Percentiles rank a stretch among this genome's conserved stretches.
These are phyloP conservation scores for Phylloporus arenicola DNA, from an alignment of 768 basidiomycete species.

Conservation along the genomic window DNA sequence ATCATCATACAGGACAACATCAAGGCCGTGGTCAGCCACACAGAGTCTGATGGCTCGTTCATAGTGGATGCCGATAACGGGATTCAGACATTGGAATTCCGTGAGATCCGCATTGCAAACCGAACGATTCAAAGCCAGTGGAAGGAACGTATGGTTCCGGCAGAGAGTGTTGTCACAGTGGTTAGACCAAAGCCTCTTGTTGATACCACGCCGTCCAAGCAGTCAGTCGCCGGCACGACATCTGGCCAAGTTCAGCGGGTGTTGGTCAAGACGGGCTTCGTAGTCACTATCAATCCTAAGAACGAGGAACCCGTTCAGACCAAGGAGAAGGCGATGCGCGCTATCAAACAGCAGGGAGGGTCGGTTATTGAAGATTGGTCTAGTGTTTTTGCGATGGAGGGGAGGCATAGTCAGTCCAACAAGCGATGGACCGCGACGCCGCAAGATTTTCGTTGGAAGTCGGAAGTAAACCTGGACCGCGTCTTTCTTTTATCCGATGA, in stretches of 20 bases:
- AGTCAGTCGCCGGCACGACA: constrained; percentile 36
- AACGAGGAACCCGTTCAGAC: constrained; percentile 34
- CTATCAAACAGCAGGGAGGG: constrained; percentile 50
- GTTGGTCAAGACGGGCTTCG: constrained; percentile 49
- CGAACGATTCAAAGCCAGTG: constrained; percentile 48
- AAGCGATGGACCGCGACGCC: constrained; percentile 51
- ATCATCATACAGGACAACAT: constrained; percentile 30
- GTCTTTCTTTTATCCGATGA: constrained; percentile 68
- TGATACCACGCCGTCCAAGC: constrained; percentile 45
- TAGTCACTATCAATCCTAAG: constrained; percentile 47
- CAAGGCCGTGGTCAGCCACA: constrained; percentile 27
- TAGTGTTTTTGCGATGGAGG: constrained; percentile 51
- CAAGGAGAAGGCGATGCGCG: constrained; percentile 38
- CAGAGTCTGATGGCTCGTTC: constrained; percentile 29
- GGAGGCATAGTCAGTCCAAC: constrained; percentile 36
- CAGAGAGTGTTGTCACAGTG: constrained; percentile 39
- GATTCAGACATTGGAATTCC: constrained; percentile 27
- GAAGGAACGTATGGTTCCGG: constrained; percentile 45
- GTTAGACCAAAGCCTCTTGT: constrained; percentile 33
- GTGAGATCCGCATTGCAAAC: constrained; percentile 45
- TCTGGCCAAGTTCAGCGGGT: constrained; percentile 34
- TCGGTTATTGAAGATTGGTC: constrained; percentile 59
- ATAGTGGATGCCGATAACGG: constrained; percentile 39
- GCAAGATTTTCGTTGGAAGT: constrained; percentile 41
- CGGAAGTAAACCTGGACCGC: constrained; percentile 36